These are phyloP conservation scores for Sphagnum tenellum DNA, from an alignment of 225 moss, liverwort and hornwort species.

Conservation along the genomic window DNA sequence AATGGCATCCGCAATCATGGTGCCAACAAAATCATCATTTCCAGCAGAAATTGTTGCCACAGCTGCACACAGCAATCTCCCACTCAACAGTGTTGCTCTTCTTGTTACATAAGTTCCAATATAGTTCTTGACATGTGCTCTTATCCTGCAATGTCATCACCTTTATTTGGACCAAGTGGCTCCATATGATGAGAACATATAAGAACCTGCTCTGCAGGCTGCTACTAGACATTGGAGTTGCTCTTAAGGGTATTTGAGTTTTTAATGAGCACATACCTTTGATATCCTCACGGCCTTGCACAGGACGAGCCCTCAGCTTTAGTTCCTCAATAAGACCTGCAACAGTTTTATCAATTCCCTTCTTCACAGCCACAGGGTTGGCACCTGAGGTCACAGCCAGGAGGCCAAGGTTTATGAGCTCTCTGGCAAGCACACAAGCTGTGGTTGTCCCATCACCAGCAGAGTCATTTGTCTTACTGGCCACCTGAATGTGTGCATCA, in stretches of 20 bases:
- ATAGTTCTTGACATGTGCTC: no score
- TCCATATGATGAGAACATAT: no score
- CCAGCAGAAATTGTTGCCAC: conserved; percentile 89
- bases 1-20: conserved; percentile 87
- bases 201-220: no score
- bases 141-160: no score
- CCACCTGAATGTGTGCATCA: conserved; percentile 36
- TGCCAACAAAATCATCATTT: conserved; percentile 83
- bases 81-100: not conserved
- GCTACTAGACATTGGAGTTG: no score
- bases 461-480: conserved; percentile 91
- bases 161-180: no score
- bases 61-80: conserved; percentile 28
- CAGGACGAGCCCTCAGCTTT: conserved; percentile 51
- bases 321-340: conserved; percentile 57
- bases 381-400: conserved; percentile 92
- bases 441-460: conserved; percentile 96
- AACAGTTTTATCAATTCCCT: conserved; percentile 90
- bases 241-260: no score
- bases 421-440: conserved; percentile 75
- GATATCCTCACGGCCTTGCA: conserved; percentile 85
- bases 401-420: conserved; percentile 86
- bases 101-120: no score
- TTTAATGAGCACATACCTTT: conserved; percentile 26
- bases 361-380: conserved; percentile 88